Percentiles rank a stretch among this genome's conserved stretches.
Conservation (phyloP, 305 asterid species). For the Fraxinus floribunda region DNA sequence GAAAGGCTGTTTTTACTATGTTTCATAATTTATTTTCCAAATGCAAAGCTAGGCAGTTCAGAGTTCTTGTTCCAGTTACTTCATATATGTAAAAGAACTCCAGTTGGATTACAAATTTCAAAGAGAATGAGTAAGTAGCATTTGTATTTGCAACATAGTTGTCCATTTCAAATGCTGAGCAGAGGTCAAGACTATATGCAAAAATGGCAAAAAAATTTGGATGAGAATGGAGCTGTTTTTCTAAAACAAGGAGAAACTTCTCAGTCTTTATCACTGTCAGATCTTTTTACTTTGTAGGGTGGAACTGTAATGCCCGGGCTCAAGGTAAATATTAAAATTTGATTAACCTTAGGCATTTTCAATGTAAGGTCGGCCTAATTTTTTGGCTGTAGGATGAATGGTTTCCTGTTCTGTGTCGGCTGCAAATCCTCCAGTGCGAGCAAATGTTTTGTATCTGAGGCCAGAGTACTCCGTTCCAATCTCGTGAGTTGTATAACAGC, state of each 20-base stretch:
- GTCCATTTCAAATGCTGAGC: conserved; percentile 51
- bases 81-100: neutral
- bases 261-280: conserved; percentile 76
- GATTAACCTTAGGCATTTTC: neutral
- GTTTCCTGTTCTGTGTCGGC: conserved; percentile 44
- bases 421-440: conserved; percentile 86
- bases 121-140: neutral
- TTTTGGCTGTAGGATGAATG: conserved; percentile 12
- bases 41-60: neutral
- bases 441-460: conserved; percentile 73
- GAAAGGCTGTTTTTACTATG: neutral
- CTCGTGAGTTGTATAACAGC: conserved; percentile 52
- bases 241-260: conserved; percentile 82
- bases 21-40: neutral
- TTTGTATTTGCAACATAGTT: conserved; percentile 33
- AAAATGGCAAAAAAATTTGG: conserved; percentile 67
- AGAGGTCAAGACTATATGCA: conserved; percentile 61
- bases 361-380: neutral
- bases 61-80: conserved; percentile 2
- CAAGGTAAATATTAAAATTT: conserved; percentile 44
- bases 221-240: conserved; percentile 77
- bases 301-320: conserved; percentile 65
- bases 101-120: neutral
- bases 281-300: conserved; percentile 63
- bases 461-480: conserved; percentile 69